Evolutionary conservation across 805 yeast species (phyloP), one percentile per base, ranked within the genome.

Genomic region (Barnettozyma vustinii): DNA sequence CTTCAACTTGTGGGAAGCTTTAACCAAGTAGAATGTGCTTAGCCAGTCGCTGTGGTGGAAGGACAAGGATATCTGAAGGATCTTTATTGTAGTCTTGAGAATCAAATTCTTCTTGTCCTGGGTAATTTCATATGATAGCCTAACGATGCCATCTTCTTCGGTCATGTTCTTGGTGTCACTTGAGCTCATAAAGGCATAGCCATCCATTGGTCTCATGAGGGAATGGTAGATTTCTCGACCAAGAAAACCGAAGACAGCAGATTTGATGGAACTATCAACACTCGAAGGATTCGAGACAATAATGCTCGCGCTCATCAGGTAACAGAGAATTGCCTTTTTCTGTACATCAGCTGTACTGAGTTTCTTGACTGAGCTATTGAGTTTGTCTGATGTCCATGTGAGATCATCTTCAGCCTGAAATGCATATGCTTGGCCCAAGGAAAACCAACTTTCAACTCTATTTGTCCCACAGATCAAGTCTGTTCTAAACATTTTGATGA

Each of bases 311-410:
- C 96, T 90, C 87, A 85, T 84, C 20, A 83, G 61, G 56, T 84
- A 89, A 52, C 96, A 83, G 2, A 89, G 56, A 2, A 92, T 64
- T 0, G 96, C 74, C 57, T 76, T 83, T 50, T 84, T 74, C 63
- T 89, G 96, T 3, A 78, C 60, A 6, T 74, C 65, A 0, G 90
- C 88, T 0, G 89, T 84, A 0, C 67, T 63, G 4, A 67, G 67
- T 58, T 84, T 84, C 52, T 81, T 74, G 6, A 85, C 94, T 0
- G 72, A 60, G 0, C 77, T 72, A 45, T 83, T 83, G 35, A 89
- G 66, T 58, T 86, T 86, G 57, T 91, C 97, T 0, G 96, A 82
- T 1, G 92, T 86, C 95, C 96, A 89, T n/a, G 87, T 80, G 48
- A 94, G 66, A 54, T 88, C 96, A 63, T 90, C 96, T 55, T 92